Base-by-base conservation (phyloP, 1,139 yeast genomes). In the Candida buenavistaensis region DNA sequence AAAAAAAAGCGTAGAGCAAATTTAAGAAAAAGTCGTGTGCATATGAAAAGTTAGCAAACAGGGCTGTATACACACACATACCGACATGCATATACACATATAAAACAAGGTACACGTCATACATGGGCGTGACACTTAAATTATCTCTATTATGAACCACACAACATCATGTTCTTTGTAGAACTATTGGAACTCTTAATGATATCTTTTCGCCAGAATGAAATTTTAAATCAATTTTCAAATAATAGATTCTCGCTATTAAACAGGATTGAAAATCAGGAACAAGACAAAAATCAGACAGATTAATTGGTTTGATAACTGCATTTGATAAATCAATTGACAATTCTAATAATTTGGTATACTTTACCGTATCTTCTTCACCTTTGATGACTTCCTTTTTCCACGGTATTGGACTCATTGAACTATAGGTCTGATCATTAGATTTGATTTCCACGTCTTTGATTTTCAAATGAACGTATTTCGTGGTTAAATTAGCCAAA, bases 211-310 rank as follows among this genome's bases (percentile, higher is more conserved):
- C 64, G 2, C 59, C 57, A 36, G 55, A 58, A 11, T 57, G 53
- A 31, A 57, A 53, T 40, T 55, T 59, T 35, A 67, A 44, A 21
- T 44, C 50, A n/a, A 68, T 45, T 22, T 58, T 56, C 21, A 64
- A 40, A 38, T 62, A 64, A 40, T 68, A 67, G 7, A 65, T 28
- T 28, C 74, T 46, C 2, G 69, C 55, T 40, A 64, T 36, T 23
- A 56, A 50, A 41, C 73, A 67, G 7, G 47, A 42, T 46, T 68
- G 73, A 44, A 67, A 68, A 31, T 62, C 68, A 0, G 74, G 74
- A 4, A 64, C 54, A 14, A 68, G 48, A 29, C 64, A 58, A 33
- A 62, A 58, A n/a, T 57, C 57, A 13, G 46, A 40, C 20, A 44
- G 35, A 6, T 35, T 40, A 6, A 36, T 36, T 10, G 44, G 45